Base-by-base conservation (phyloP, 257 asterid species). In the Lithospermum erythrorhizon region DNA sequence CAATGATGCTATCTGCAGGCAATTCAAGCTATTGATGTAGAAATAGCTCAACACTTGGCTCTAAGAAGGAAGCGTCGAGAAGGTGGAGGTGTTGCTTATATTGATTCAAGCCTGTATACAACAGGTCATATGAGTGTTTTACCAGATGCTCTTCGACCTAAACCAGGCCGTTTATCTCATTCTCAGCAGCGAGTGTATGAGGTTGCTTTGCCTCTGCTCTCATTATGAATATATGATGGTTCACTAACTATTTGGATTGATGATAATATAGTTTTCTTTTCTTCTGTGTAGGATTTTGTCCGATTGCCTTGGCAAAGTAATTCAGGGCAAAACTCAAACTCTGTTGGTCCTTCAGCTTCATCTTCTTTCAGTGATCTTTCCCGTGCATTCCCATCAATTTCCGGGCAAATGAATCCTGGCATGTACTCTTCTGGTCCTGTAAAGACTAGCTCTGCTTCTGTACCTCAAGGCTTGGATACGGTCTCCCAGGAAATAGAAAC, bases 61-160 rank as follows among this genome's bases (percentile, higher is more conserved):
- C 68, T 76, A 65, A 77, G 96, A 66, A 81, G 97, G 69, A 86
- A 85, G 64, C 97, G 82, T 52, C 83, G 96, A 66, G 97, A 89
- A 70, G 84, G 79, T 61, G 83, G 7, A 27, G 32, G 95, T 68
- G 75, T 89, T 45, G 62, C 87, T 61, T 77, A 78, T 75, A 86
- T 71, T 66, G 99, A 93, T 55, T 68, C 87, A 52, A 78, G 76
- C 68, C 61, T 82, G 65, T 82, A 89, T 75, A 68, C 89, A 52
- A 96, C 76, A 71, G 87, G 89, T 67, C 93, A 81, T 76, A 79
- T 84, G 81, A 83, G 88, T 63, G 82, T 67, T 64, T 61, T 89
- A 59, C 96, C 99, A 4, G 99, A 93, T 69, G 90, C 95, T 53
- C 99, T 89, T 70, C 95, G 96, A 53, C 99, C 97, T 70, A 84